Percentiles rank a stretch among this genome's conserved stretches.
phyloP scores from a whole-genome alignment of 2,329 filamentous ascomycete genomes.

The Thelonectria blattea region DNA sequence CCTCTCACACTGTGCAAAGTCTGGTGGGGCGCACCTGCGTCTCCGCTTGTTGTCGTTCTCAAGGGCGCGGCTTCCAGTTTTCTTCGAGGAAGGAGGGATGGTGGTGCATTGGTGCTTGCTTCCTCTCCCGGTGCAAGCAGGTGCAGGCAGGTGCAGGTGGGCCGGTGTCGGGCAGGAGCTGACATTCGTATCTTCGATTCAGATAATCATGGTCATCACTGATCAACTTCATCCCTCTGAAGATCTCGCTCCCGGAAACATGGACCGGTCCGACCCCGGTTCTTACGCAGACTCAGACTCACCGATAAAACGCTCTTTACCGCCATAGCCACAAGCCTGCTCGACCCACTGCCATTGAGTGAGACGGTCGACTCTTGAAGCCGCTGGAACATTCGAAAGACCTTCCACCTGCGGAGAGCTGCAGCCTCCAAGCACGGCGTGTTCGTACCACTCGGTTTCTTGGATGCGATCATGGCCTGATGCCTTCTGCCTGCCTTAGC shows the following conservation, averaged over 20 bases:
- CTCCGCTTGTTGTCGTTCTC: slow-evolving; percentile 40
- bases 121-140: neutral
- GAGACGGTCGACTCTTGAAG: slow-evolving; percentile 14
- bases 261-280: slow-evolving; percentile 16
- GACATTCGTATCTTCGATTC: too few species aligned
- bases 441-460: neutral
- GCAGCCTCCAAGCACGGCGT: neutral
- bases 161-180: neutral
- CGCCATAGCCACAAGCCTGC: neutral
- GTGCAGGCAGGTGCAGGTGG: slow-evolving; percentile 4
- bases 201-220: too few species aligned
- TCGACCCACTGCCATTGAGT: neutral
- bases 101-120: neutral
- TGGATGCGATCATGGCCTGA: neutral
- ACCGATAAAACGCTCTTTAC: neutral
- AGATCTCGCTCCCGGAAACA: slow-evolving; percentile 2
- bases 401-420: slow-evolving; percentile 7
- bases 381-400: slow-evolving; percentile 34
- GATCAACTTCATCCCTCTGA: neutral
- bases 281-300: neutral
- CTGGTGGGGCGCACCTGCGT: slow-evolving; percentile 21
- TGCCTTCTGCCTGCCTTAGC: slow-evolving; percentile 12
- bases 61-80: slow-evolving; percentile 32
- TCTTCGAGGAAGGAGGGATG: slow-evolving; percentile 4
- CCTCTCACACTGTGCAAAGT: slow-evolving; percentile 6